These are phyloP conservation scores for Aspergillus aculeatus DNA, from an alignment of 2,329 filamentous ascomycete species.

Conservation along the genomic window DNA sequence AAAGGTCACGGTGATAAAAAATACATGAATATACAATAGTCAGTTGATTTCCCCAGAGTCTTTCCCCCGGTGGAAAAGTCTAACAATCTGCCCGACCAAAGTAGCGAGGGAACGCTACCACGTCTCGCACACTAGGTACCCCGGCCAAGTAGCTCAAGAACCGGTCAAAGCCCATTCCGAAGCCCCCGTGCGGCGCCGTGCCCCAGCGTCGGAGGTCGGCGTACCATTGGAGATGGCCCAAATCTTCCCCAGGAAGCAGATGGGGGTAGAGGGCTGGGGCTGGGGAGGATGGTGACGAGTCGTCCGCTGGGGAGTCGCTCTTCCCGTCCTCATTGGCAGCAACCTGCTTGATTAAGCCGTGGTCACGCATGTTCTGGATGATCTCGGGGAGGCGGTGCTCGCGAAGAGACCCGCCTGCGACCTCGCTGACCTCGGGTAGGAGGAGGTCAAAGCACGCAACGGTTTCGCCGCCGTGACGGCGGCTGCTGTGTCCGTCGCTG, in stretches of 20 bases:
- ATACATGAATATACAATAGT: neutral
- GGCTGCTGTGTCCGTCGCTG: constrained; percentile 4
- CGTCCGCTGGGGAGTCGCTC: neutral
- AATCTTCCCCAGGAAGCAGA: constrained; percentile 39
- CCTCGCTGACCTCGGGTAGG: constrained; percentile 79
- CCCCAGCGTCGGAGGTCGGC: constrained; percentile 84
- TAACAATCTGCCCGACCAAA: constrained; percentile 55
- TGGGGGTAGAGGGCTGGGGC: constrained; percentile 34
- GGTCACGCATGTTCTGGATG: constrained; percentile 66
- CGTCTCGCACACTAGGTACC: constrained; percentile 77
- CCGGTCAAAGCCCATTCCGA: constrained; percentile 86
- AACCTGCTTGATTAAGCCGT: constrained; percentile 56
- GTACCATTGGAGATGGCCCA: constrained; percentile 74
- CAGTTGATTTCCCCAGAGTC: neutral
- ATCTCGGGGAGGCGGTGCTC: constrained; percentile 72
- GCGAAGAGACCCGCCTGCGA: constrained; percentile 85
- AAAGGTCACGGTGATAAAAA: neutral
- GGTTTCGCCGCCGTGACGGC: constrained; percentile 47
- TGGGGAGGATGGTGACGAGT: no score
- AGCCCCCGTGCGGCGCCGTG: constrained; percentile 87
- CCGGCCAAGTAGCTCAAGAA: constrained; percentile 80
- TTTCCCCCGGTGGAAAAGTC: neutral
- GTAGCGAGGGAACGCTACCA: constrained; percentile 79
- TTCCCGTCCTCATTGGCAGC: neutral
- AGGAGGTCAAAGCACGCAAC: constrained; percentile 90